Evolutionary conservation across 352 stramenopile species (phyloP).

Genomic region (Phytophthora colocasiae): DNA sequence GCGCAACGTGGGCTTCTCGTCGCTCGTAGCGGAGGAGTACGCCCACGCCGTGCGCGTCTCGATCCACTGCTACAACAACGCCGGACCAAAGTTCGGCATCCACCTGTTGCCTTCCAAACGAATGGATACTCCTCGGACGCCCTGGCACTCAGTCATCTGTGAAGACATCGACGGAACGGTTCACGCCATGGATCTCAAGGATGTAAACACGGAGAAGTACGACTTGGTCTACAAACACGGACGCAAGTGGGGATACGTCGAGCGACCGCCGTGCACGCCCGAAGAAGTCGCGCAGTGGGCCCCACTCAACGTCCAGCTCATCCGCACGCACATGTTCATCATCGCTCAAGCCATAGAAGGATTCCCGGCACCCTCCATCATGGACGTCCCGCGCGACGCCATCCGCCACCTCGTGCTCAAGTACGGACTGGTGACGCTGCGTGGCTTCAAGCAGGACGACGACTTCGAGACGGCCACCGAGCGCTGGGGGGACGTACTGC

Average conservation of each 20-base stretch:
- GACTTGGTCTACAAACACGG: slow-evolving; percentile 30
- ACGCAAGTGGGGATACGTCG: slow-evolving; percentile 29
- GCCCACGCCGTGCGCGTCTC: slow-evolving; percentile 20
- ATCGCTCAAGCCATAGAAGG: slow-evolving; percentile 21
- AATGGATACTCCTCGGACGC: slow-evolving; percentile 10
- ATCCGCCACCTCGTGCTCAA: slow-evolving; percentile 26
- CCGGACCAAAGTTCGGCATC: slow-evolving; percentile 27
- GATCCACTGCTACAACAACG: slow-evolving; percentile 30
- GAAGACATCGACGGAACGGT: slow-evolving; percentile 19
- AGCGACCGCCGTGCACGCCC: slow-evolving; percentile 19
- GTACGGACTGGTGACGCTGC: slow-evolving; percentile 24
- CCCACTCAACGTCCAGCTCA: slow-evolving; percentile 23
- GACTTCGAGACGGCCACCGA: slow-evolving; percentile 26
- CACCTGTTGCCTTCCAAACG: slow-evolving; percentile 13
- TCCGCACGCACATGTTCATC: slow-evolving; percentile 31
- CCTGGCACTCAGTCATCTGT: slow-evolving; percentile 13
- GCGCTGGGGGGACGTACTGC: slow-evolving; percentile 28
- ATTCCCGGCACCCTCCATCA: slow-evolving; percentile 20
- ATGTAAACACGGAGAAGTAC: slow-evolving; percentile 33
- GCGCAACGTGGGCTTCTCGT: slow-evolving; percentile 28
- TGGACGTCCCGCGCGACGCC: slow-evolving; percentile 25
- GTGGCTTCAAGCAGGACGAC: slow-evolving; percentile 33
- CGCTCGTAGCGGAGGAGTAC: slow-evolving; percentile 16
- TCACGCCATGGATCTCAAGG: slow-evolving; percentile 20
- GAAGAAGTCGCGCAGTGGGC: slow-evolving; percentile 23